A percentile compares a stretch with the other conserved stretches of the same genome.
Conservation (phyloP, 192 early-diverging fungal genomes). For the Oehlia diaphana region DNA sequence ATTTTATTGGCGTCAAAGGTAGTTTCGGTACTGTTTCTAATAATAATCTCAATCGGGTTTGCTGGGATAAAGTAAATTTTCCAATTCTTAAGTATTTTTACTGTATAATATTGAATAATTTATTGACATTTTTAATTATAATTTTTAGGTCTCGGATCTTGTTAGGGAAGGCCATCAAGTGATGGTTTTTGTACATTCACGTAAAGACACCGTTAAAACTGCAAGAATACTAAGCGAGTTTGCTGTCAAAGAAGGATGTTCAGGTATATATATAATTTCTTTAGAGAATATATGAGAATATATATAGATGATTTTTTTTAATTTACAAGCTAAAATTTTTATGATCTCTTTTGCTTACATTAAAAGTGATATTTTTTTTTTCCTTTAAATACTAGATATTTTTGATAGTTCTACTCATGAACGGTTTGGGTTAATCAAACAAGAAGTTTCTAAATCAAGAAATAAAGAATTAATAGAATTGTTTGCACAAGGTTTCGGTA, state of each 20-base stretch:
- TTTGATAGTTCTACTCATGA: conserved; percentile 60
- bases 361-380: neutral
- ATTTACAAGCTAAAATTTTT: neutral
- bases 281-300: neutral
- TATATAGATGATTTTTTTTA: no score
- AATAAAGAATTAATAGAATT: conserved; percentile 90
- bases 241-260: conserved; percentile 60
- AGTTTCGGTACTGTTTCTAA: conserved; percentile 73
- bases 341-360: neutral
- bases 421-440: conserved; percentile 49
- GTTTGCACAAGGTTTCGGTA: conserved; percentile 80
- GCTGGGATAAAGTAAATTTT: conserved; percentile 73
- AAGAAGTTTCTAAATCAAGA: conserved; percentile 69
- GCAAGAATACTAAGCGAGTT: conserved; percentile 78
- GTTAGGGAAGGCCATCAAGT: conserved; percentile 91
- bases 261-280: conserved; percentile 40
- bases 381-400: conserved; percentile 40
- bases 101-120: conserved; percentile 1
- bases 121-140: neutral
- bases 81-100: conserved; percentile 33
- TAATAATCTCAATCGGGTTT: conserved; percentile 75
- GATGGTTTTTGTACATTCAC: conserved; percentile 99
- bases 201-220: conserved; percentile 97
- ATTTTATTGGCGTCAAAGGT: conserved; percentile 91
- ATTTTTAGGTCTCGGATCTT: conserved; percentile 53